Evolutionary conservation across 371 early-diverging fungal genomes (phyloP).

Genomic region (Lichtheimia corymbifera): DNA sequence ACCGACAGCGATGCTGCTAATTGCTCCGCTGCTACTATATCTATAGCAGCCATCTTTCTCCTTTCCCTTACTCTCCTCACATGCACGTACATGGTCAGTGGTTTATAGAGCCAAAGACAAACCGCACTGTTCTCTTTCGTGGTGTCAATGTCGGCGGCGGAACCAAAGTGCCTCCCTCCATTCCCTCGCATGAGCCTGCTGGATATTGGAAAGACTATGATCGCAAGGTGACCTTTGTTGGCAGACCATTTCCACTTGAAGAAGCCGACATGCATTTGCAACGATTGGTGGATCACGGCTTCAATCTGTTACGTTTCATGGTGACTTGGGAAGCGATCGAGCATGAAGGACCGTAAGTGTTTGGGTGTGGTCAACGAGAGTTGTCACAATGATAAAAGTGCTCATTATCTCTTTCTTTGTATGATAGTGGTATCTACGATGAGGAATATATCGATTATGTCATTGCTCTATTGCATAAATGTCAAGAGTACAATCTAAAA

Average conservation of each 20-base stretch:
- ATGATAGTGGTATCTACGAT: constrained; percentile 77
- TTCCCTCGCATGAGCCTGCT: constrained; percentile 50
- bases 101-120: constrained; percentile 60
- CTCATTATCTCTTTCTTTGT: constrained; percentile 23
- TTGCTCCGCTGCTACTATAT: not conserved
- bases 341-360: constrained; percentile 74
- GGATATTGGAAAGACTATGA: constrained; percentile 62
- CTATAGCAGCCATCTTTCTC: not conserved
- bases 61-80: constrained; percentile 8
- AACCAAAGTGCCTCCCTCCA: constrained; percentile 57
- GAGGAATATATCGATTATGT: constrained; percentile 80
- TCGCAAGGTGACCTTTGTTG: constrained; percentile 59
- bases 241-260: constrained; percentile 80
- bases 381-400: constrained; percentile 13
- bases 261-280: constrained; percentile 82
- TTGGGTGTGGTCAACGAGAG: not conserved
- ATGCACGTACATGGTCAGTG: constrained; percentile 59
- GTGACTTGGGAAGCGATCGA: constrained; percentile 90
- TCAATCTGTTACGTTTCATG: constrained; percentile 75
- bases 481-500: constrained; percentile 67
- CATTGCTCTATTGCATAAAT: constrained; percentile 61
- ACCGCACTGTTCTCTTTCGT: constrained; percentile 58
- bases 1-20: no score
- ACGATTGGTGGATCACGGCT: constrained; percentile 76
- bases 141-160: constrained; percentile 71